A percentile compares a stretch with the other conserved stretches of the same genome.
phyloP scores from a whole-genome alignment of 345 rosid species.

The thale cress (Arabidopsis thaliana) region TAIR10.1 NC_003070.9:9737501-9738000 shows the following conservation, averaged over 20 bases:
- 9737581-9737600: slow-evolving; percentile 62
- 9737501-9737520: slow-evolving; percentile 71
- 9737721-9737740: slow-evolving; percentile 74
- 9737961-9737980: slow-evolving; percentile 63
- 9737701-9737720: slow-evolving; percentile 55
- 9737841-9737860: slow-evolving; percentile 49
- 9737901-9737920: slow-evolving; percentile 76
- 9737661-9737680: background rate
- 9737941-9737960: slow-evolving; percentile 74
- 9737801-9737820: too few species aligned
- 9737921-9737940: slow-evolving; percentile 71
- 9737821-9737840: too few species aligned
- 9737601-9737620: background rate
- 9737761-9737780: background rate
- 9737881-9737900: slow-evolving; percentile 58
- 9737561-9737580: slow-evolving; percentile 92
- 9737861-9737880: slow-evolving; percentile 59
- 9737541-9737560: slow-evolving; percentile 66
- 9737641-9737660: background rate
- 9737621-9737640: background rate
- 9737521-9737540: slow-evolving; percentile 69
- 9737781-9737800: background rate
- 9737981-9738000: slow-evolving; percentile 65
- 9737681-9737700: slow-evolving; percentile 67
- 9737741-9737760: slow-evolving; percentile 58